These are phyloP conservation scores for Ophiostoma himal-ulmi DNA, from an alignment of 2,329 filamentous ascomycete genomes.

Conservation along the genomic window DNA sequence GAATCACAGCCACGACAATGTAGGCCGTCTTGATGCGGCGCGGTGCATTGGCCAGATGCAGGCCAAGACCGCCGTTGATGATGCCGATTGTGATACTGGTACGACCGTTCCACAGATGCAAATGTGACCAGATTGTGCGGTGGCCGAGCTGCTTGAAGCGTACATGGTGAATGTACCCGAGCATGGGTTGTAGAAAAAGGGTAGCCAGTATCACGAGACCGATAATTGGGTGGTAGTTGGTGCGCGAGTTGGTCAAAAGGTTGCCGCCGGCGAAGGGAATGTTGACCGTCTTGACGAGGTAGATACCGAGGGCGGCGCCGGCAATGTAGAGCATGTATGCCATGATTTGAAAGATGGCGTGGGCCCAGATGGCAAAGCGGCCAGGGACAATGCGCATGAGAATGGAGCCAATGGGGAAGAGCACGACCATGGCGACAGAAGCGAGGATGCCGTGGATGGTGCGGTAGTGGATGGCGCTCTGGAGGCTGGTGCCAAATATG, in stretches of 20 bases:
- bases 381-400: slow-evolving; percentile 38
- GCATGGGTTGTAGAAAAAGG: slow-evolving; percentile 39
- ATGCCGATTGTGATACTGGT: slow-evolving; percentile 38
- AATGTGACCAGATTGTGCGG: slow-evolving; percentile 39
- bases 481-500: slow-evolving; percentile 31
- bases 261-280: slow-evolving; percentile 31
- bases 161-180: slow-evolving; percentile 41
- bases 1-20: slow-evolving; percentile 35
- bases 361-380: slow-evolving; percentile 35
- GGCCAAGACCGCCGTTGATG: slow-evolving; percentile 41
- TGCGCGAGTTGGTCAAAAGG: slow-evolving; percentile 32
- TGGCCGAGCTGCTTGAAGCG: slow-evolving; percentile 35
- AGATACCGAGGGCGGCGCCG: slow-evolving; percentile 41
- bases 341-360: slow-evolving; percentile 38
- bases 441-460: slow-evolving; percentile 40
- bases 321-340: slow-evolving; percentile 37
- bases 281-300: slow-evolving; percentile 34
- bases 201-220: slow-evolving; percentile 39
- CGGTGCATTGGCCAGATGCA: slow-evolving; percentile 35
- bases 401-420: slow-evolving; percentile 43
- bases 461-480: slow-evolving; percentile 31
- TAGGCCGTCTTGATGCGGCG: slow-evolving; percentile 35
- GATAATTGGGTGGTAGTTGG: slow-evolving; percentile 43
- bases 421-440: slow-evolving; percentile 37
- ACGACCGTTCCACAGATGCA: slow-evolving; percentile 42